Conservation (phyloP, 805 yeast genomes). For the Candida hungchunana region DNA sequence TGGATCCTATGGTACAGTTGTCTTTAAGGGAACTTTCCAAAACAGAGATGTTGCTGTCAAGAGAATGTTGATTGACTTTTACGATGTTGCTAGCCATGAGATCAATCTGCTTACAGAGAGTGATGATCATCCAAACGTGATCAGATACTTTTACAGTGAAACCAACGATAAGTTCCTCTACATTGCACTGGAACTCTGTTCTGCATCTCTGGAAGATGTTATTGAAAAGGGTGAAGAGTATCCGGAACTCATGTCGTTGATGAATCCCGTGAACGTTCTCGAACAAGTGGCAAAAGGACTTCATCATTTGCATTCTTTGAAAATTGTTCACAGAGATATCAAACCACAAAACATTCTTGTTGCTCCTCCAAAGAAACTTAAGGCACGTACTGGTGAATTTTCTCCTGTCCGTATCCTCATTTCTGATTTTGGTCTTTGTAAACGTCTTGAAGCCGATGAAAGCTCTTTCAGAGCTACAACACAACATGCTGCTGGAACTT, state of each 20-base stretch:
- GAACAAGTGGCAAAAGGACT: slow-evolving; percentile 81
- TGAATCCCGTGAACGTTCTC: slow-evolving; percentile 52
- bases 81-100: slow-evolving; percentile 91
- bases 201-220: slow-evolving; percentile 83
- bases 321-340: slow-evolving; percentile 91
- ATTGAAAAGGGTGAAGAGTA: slow-evolving; percentile 48
- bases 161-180: slow-evolving; percentile 81
- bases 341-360: slow-evolving; percentile 93
- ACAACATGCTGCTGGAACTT: slow-evolving; percentile 91
- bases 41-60: slow-evolving; percentile 94
- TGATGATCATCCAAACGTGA: slow-evolving; percentile 95
- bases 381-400: slow-evolving; percentile 23
- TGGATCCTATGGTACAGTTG: slow-evolving; percentile 97
- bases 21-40: slow-evolving; percentile 85
- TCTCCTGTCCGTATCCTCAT: slow-evolving; percentile 67
- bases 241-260: slow-evolving; percentile 33
- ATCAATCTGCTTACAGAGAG: slow-evolving; percentile 84
- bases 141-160: slow-evolving; percentile 91
- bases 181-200: slow-evolving; percentile 90
- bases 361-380: slow-evolving; percentile 56
- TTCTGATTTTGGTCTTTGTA: slow-evolving; percentile 95
- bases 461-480: slow-evolving; percentile 91
- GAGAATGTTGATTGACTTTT: slow-evolving; percentile 87
- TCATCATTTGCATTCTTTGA: slow-evolving; percentile 79
- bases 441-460: slow-evolving; percentile 86